Evolutionary conservation across 129 eudicot species (phyloP).

Genomic region (Saposhnikovia divaricata): DNA sequence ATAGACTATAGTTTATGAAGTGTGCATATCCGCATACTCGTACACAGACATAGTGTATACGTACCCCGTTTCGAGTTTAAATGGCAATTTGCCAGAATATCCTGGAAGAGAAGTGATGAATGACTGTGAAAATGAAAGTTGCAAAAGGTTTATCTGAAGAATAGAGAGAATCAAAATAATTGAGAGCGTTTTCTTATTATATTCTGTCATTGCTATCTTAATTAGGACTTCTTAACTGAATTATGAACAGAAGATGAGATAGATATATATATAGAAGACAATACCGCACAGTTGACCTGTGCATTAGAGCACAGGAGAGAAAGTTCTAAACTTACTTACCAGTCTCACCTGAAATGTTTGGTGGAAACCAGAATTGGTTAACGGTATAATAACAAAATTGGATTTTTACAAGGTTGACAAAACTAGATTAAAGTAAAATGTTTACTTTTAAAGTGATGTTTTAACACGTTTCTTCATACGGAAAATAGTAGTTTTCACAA

Average conservation of each 20-base stretch:
- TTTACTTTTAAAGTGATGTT: too few species aligned
- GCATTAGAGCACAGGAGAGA: not conserved
- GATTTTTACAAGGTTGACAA: too few species aligned
- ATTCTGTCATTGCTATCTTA: not conserved
- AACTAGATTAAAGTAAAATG: too few species aligned
- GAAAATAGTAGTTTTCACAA: too few species aligned
- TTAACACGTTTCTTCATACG: too few species aligned
- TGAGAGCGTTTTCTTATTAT: not conserved
- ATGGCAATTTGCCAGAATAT: constrained; percentile 6
- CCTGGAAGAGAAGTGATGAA: constrained; percentile 5
- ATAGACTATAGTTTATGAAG: not conserved
- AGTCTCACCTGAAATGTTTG: not conserved
- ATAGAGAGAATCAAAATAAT: not conserved
- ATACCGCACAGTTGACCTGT: not conserved
- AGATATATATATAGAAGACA: not conserved
- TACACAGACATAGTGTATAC: too few species aligned
- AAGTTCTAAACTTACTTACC: not conserved
- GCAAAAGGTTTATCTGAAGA: not conserved
- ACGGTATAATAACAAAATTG: too few species aligned
- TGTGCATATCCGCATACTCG: not conserved
- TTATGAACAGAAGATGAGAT: too few species aligned
- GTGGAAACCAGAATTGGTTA: not conserved
- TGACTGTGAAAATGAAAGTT: not conserved
- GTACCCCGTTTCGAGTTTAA: constrained; percentile 1
- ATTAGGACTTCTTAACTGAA: too few species aligned